Percentiles rank a stretch among this genome's conserved stretches.
Evolutionary conservation across 2,329 filamentous ascomycete species (phyloP).

Genomic region (Aspergillus neotritici): DNA sequence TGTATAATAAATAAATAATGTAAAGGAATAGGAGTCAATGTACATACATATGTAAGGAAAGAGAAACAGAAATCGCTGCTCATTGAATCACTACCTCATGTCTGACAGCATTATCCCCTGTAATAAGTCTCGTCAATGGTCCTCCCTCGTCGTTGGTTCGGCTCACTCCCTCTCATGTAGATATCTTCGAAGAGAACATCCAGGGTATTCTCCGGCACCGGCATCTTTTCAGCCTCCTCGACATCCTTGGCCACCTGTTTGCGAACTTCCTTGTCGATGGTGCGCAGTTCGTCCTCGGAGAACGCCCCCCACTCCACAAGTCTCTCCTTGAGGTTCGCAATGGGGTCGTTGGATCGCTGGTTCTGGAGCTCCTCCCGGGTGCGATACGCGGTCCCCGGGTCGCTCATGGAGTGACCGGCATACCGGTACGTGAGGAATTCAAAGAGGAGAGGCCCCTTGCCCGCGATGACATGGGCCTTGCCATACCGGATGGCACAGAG

Average conservation of each 20-base stretch:
- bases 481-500: conserved; percentile 88
- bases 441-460: conserved; percentile 85
- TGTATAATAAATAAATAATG: no score
- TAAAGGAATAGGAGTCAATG: no score
- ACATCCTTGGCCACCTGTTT: conserved; percentile 79
- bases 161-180: conserved; percentile 80
- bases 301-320: conserved; percentile 86
- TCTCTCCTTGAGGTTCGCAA: conserved; percentile 91
- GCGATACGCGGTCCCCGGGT: conserved; percentile 95
- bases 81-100: no score
- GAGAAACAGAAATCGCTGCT: no score
- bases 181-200: conserved; percentile 91
- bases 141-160: conserved; percentile 74
- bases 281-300: conserved; percentile 87
- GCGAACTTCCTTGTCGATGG: conserved; percentile 85
- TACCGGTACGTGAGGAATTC: conserved; percentile 98
- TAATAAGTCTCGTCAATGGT: conserved; percentile 86
- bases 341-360: conserved; percentile 87
- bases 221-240: conserved; percentile 79
- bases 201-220: conserved; percentile 65
- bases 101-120: conserved; percentile 32
- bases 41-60: no score
- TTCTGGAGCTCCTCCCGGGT: conserved; percentile 98
- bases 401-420: conserved; percentile 97
- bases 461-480: conserved; percentile 72